Percentiles rank a stretch among this genome's conserved stretches.
Conservation (phyloP, 176 grass and related monocot species). For the Dactylis glomerata region DNA sequence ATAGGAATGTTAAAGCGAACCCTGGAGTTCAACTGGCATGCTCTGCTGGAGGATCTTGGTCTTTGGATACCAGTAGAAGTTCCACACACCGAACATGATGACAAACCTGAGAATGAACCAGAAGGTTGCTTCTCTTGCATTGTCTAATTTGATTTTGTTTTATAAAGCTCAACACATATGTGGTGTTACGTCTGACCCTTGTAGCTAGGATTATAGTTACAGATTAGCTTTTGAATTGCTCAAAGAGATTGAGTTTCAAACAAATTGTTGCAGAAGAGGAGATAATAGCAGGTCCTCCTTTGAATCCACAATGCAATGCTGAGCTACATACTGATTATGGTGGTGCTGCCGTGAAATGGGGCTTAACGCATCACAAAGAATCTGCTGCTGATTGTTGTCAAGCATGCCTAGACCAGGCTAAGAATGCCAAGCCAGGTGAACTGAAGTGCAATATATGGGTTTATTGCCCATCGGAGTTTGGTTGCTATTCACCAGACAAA, state of each 20-base stretch:
- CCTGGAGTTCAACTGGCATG: slow-evolving; percentile 68
- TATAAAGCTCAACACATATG: neutral
- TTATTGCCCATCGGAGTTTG: slow-evolving; percentile 95
- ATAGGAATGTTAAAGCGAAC: slow-evolving; percentile 64
- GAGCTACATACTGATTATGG: slow-evolving; percentile 87
- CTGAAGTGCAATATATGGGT: slow-evolving; percentile 98
- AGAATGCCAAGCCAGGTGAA: slow-evolving; percentile 74
- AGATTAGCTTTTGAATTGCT: slow-evolving; percentile 5
- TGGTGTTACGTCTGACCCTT: neutral
- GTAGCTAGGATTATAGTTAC: neutral
- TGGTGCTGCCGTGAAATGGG: slow-evolving; percentile 89
- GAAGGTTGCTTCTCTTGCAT: slow-evolving; percentile 60
- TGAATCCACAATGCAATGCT: slow-evolving; percentile 69
- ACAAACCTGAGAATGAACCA: slow-evolving; percentile 83
- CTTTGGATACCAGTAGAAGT: slow-evolving; percentile 72
- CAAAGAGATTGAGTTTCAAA: neutral
- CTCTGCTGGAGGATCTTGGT: slow-evolving; percentile 71
- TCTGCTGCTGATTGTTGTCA: slow-evolving; percentile 92
- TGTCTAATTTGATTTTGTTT: slow-evolving; percentile 2
- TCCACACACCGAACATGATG: slow-evolving; percentile 57
- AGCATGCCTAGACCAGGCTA: slow-evolving; percentile 91
- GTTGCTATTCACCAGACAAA: slow-evolving; percentile 91
- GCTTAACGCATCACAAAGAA: slow-evolving; percentile 94
- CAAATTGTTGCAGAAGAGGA: slow-evolving; percentile 58
- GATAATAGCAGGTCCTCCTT: slow-evolving; percentile 79